Conservation (phyloP, 2,329 filamentous ascomycete genomes). For the Claviceps humidiphila region DNA sequence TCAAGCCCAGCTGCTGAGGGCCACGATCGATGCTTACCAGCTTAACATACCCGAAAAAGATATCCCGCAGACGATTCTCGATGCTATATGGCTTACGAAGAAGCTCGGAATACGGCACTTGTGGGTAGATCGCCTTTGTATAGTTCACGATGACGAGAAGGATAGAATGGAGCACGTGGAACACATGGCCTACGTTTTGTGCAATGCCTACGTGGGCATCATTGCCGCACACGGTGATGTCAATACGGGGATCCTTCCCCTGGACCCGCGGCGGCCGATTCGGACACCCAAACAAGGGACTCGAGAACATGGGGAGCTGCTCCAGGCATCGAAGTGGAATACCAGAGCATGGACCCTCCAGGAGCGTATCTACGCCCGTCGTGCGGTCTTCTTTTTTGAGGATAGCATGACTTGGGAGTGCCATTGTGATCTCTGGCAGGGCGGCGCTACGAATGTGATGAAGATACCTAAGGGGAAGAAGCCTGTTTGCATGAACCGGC, state of each 20-base stretch:
- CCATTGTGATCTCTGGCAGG: conserved; percentile 30
- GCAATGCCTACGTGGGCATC: conserved; percentile 31
- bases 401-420: conserved; percentile 32
- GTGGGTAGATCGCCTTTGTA: conserved; percentile 34
- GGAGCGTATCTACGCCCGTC: conserved; percentile 28
- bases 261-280: conserved; percentile 21
- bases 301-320: conserved; percentile 24
- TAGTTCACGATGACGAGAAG: conserved; percentile 29
- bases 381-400: conserved; percentile 30
- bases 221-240: conserved; percentile 28
- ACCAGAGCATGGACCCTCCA: conserved; percentile 30
- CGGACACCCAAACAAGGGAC: conserved; percentile 14
- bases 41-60: conserved; percentile 23
- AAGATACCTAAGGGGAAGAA: conserved; percentile 19
- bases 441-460: conserved; percentile 17
- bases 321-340: conserved; percentile 26
- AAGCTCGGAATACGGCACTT: conserved; percentile 30
- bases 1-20: conserved; percentile 19
- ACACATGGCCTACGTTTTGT: conserved; percentile 32
- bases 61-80: conserved; percentile 27
- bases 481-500: conserved; percentile 19
- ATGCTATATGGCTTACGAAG: conserved; percentile 30
- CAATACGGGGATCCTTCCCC: conserved; percentile 22
- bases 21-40: conserved; percentile 24
- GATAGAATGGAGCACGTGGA: conserved; percentile 26